Evolutionary conservation across 2,329 filamentous ascomycete species (phyloP).

Genomic region (Alternaria alternata): DNA sequence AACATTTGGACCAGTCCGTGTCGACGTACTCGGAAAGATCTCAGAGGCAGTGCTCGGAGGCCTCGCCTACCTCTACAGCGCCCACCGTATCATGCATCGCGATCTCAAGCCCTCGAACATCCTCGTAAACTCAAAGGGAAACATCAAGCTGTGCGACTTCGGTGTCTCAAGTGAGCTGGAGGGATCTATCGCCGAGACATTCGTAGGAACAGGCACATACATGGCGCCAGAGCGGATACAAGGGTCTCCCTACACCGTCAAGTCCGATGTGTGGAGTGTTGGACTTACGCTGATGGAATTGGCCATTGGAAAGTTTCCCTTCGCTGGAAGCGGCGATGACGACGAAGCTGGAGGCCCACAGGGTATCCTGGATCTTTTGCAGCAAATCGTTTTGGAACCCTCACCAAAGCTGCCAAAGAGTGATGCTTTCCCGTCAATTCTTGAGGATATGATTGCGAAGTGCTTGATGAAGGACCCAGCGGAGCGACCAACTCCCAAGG

Average conservation of each 20-base stretch:
- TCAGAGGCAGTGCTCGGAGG: slow-evolving; percentile 94
- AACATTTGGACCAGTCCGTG: slow-evolving; percentile 91
- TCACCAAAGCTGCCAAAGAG: slow-evolving; percentile 94
- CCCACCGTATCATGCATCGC: slow-evolving; percentile 98
- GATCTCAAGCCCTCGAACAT: slow-evolving; percentile 99
- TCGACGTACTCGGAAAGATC: slow-evolving; percentile 97
- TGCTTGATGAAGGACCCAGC: slow-evolving; percentile 91
- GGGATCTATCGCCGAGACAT: slow-evolving; percentile 97
- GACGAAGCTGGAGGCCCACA: slow-evolving; percentile 76
- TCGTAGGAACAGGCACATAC: slow-evolving; percentile 98
- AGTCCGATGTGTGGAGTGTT: slow-evolving; percentile 99
- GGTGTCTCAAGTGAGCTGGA: slow-evolving; percentile 98
- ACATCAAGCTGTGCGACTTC: slow-evolving; percentile 98
- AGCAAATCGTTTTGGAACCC: slow-evolving; percentile 97
- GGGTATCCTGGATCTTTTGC: slow-evolving; percentile 92
- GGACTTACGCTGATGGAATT: slow-evolving; percentile 95
- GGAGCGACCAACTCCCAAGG: slow-evolving; percentile 87
- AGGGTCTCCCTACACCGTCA: slow-evolving; percentile 95
- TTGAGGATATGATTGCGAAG: slow-evolving; percentile 97
- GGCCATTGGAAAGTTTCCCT: slow-evolving; percentile 96
- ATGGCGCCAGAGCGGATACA: slow-evolving; percentile 99
- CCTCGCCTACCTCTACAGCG: slow-evolving; percentile 91
- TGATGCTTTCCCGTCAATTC: slow-evolving; percentile 92
- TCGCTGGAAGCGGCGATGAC: slow-evolving; percentile 81
- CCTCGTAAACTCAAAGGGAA: slow-evolving; percentile 89